phyloP scores from a whole-genome alignment of 768 basidiomycete species.

The Podaxis sp. region DNA sequence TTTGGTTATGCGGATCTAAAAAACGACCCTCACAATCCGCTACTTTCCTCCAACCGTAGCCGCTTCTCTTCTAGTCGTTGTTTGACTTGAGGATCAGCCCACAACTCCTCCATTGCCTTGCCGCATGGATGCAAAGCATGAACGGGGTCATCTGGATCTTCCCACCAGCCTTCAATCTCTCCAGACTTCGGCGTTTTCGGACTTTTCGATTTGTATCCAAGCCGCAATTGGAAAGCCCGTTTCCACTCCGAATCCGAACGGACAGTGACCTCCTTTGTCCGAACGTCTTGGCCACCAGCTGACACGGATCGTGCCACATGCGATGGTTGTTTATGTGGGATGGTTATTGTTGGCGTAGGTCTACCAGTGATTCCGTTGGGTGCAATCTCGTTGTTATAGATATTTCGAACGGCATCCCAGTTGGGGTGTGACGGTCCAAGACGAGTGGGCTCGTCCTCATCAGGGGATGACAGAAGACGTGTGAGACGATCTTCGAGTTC shows the following conservation, averaged over 20 bases:
- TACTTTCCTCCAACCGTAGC: slow-evolving; percentile 73
- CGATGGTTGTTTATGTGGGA: slow-evolving; percentile 32
- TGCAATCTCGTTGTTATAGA: slow-evolving; percentile 20
- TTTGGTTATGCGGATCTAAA: slow-evolving; percentile 9
- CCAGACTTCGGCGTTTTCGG: slow-evolving; percentile 68
- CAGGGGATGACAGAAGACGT: slow-evolving; percentile 60
- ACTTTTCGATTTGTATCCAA: slow-evolving; percentile 52
- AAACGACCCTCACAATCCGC: slow-evolving; percentile 70
- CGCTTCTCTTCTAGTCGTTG: slow-evolving; percentile 59
- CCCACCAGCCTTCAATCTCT: slow-evolving; percentile 80
- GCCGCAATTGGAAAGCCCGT: slow-evolving; percentile 49
- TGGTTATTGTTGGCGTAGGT: slow-evolving; percentile 45
- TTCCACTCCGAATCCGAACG: slow-evolving; percentile 63
- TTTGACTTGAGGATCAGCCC: slow-evolving; percentile 68
- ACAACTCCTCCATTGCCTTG: slow-evolving; percentile 66
- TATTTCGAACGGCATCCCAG: slow-evolving; percentile 31
- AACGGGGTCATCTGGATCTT: slow-evolving; percentile 78
- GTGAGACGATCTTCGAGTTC: slow-evolving; percentile 70
- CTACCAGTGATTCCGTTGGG: slow-evolving; percentile 29
- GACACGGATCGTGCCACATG: slow-evolving; percentile 17
- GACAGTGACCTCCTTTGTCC: slow-evolving; percentile 49
- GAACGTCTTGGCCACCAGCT: slow-evolving; percentile 16
- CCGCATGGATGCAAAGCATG: slow-evolving; percentile 64
- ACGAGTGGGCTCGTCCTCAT: slow-evolving; percentile 67
- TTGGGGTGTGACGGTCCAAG: slow-evolving; percentile 35